Base-by-base conservation (phyloP, 345 rosid species). In the Schrenkiella parvula region DNA sequence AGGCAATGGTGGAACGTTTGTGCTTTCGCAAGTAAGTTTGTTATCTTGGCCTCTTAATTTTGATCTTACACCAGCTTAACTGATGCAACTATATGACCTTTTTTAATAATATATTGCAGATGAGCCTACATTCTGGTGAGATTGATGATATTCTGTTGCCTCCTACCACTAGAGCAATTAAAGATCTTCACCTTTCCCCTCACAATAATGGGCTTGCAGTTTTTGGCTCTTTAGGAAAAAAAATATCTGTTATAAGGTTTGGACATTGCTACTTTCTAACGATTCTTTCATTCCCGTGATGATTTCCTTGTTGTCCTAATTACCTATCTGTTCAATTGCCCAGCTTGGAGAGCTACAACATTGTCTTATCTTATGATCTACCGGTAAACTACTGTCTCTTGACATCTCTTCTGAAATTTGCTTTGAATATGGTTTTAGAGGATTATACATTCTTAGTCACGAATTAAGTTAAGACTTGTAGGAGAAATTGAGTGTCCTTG, bases 161-260 rank as follows among this genome's bases (percentile, higher is more conserved):
- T 73, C 71, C 83, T 48, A 65, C 68, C 41, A 84, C 86, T 56
- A 87, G 74, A 85, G 85, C 86, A 32, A 80, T 93, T 57, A 90
- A 86, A 86, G 96, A 89, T 80, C 78, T 93, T 74, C 92, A 61
- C 52, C 68, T 93, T 48, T 90, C 91, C 78, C 92, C 96, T 19
- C 80, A 51, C 62, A 66, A 82, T 63, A 62, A 82, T 31, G 80
- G 75, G 70, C 89, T 82, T 71, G 90, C 80, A 19, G 87, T 90
- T 37, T 87, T 75, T 76, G 88, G 96, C 70, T 85, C 97, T 60
- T 66, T 93, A 46, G 97, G 97, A 50, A 93, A 89, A 82, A 86
- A 81, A 48, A 50, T 93, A 78, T 85, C 90, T 25, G 79, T 93
- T 80, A 72, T 90, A 74, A 93, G 93, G 96, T 89, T 73, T 22